These are phyloP conservation scores for Claviceps arundinis DNA, from an alignment of 2,329 filamentous ascomycete genomes.

Conservation along the genomic window DNA sequence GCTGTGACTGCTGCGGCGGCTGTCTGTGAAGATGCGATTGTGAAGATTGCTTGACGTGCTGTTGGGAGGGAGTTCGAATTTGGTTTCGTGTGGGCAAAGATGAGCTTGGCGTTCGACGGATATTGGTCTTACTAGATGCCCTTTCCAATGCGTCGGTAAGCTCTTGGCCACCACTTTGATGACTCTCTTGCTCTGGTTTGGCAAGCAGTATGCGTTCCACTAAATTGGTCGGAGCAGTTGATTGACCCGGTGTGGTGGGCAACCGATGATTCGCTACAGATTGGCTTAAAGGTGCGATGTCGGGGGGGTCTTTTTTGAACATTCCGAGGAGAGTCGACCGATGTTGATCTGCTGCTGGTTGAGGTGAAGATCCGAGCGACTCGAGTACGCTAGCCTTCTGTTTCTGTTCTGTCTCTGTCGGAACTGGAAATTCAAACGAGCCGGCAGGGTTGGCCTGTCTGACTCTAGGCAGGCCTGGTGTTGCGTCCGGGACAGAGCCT, in stretches of 20 bases:
- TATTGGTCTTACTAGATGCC: slow-evolving; percentile 10
- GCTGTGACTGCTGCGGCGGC: not conserved
- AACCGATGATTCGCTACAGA: not conserved
- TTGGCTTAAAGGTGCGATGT: not conserved
- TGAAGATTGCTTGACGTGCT: slow-evolving; percentile 8
- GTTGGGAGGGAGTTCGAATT: not conserved
- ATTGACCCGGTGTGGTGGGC: not conserved
- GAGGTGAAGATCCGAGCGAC: slow-evolving; percentile 15
- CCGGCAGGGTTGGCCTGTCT: not conserved
- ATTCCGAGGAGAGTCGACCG: slow-evolving; percentile 37
- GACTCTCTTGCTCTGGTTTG: slow-evolving; percentile 1
- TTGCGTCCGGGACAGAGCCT: slow-evolving; percentile 8
- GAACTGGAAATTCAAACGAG: not conserved
- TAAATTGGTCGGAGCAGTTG: not conserved
- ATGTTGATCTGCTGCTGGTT: slow-evolving; percentile 20
- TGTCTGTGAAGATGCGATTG: slow-evolving; percentile 3
- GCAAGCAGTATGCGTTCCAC: not conserved
- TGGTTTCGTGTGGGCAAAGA: slow-evolving; percentile 6
- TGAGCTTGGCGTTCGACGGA: slow-evolving; percentile 6
- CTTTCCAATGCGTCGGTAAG: slow-evolving; percentile 9
- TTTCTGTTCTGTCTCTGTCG: not conserved
- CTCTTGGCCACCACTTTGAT: not conserved
- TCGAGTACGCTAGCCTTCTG: slow-evolving; percentile 12
- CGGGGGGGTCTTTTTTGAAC: slow-evolving; percentile 31
- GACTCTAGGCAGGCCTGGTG: not conserved